Percentiles rank a stretch among this genome's conserved stretches.
Evolutionary conservation across 345 rosid species (phyloP).

Genomic region (Euphorbia tirucalli): DNA sequence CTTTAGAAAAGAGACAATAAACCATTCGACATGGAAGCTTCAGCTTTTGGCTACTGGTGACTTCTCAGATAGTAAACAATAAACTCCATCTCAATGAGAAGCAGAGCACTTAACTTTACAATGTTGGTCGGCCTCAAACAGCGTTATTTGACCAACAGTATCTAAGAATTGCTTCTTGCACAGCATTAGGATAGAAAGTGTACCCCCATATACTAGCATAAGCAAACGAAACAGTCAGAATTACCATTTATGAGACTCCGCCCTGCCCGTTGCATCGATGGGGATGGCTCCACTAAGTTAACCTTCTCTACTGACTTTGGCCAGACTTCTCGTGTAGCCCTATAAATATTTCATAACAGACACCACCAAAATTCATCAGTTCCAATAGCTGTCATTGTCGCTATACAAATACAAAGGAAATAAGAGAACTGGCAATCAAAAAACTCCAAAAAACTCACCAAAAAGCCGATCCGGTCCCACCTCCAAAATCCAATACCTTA

Average conservation of each 20-base stretch:
- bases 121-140: background rate
- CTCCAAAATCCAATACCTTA: conserved; percentile 85
- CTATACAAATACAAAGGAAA: background rate
- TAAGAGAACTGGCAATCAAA: background rate
- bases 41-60: background rate
- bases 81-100: background rate
- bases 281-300: conserved; percentile 90
- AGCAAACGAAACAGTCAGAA: background rate
- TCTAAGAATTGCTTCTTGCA: background rate
- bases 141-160: background rate
- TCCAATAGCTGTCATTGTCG: background rate
- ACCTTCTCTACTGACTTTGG: conserved; percentile 66
- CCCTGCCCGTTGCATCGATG: conserved; percentile 95
- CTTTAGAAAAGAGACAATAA: too few relatives aligned
- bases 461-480: conserved; percentile 94
- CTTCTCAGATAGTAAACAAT: background rate
- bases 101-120: background rate
- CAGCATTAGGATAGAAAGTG: background rate
- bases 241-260: conserved; percentile 72
- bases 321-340: conserved; percentile 95
- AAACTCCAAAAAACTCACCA: conserved; percentile 50
- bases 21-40: too few relatives aligned
- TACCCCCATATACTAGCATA: background rate
- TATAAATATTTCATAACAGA: conserved; percentile 21
- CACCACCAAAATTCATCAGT: conserved; percentile 10